Evolutionary conservation across 2,329 filamentous ascomycete genomes (phyloP).

Genomic region (Emmonsiellopsis sp.): DNA sequence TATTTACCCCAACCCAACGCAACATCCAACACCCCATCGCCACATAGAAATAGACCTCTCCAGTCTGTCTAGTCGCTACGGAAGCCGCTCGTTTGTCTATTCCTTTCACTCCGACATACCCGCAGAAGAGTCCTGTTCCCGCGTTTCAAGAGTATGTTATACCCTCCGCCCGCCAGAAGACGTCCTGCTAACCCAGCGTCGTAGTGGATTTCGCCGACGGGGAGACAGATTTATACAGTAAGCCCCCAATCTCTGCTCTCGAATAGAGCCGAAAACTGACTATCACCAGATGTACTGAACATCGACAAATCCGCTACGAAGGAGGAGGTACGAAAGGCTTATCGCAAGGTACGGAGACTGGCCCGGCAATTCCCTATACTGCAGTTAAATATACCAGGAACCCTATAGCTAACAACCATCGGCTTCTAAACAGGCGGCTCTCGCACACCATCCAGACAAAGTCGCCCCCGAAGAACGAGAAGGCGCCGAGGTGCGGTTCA

Average conservation of each 20-base stretch:
- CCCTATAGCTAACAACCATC: slow-evolving; percentile 8
- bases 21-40: background rate
- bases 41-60: background rate
- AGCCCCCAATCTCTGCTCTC: slow-evolving; percentile 36
- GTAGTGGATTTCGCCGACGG: slow-evolving; percentile 28
- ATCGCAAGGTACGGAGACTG: slow-evolving; percentile 65
- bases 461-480: slow-evolving; percentile 71
- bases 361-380: background rate
- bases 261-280: background rate
- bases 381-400: background rate
- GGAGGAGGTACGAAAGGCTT: slow-evolving; percentile 87
- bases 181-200: background rate
- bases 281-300: slow-evolving; percentile 61
- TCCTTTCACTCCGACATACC: too few species aligned
- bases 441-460: slow-evolving; percentile 91
- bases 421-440: slow-evolving; percentile 54
- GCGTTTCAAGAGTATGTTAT: background rate
- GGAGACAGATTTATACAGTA: slow-evolving; percentile 56
- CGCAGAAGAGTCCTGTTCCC: too few species aligned
- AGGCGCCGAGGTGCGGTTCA: slow-evolving; percentile 82
- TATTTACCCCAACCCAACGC: background rate
- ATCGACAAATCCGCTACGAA: slow-evolving; percentile 63
- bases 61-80: too few species aligned
- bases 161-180: background rate
- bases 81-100: too few species aligned